Base-by-base conservation (phyloP, 306 rosid species). In the Abrus precatorius region DNA sequence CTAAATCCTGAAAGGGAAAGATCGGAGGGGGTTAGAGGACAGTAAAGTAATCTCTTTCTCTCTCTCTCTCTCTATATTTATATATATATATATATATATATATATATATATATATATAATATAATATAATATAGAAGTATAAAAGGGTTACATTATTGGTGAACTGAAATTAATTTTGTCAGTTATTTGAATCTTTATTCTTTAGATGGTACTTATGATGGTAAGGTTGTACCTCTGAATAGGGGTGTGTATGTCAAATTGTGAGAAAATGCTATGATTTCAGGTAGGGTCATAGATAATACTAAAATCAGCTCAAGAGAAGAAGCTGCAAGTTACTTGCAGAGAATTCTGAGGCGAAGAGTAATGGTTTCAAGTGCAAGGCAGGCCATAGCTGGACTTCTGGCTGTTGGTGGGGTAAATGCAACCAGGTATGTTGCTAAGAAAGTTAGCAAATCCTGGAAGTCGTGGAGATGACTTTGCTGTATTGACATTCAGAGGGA, bases 331-430 rank as follows among this genome's bases (percentile, higher is more conserved):
- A 87, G 88, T 81, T 89, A 89, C 90, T 84, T 93, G 91, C 91
- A 84, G 86, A 84, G 85, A 74, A 80, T 88, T 82, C 52, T 93
- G 86, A 83, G 85, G 85, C 90, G 84, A 69, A 91, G 43, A 81
- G 99, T 95, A 28, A 90, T 89, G 97, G 81, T 89, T 80, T 95
- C 98, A 80, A 95, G 98, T 81, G 89, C 93, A 82, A 90, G 98
- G 84, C 98, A 95, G 83, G 97, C 96, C 3, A 53, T 91, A 67
- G 90, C 98, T 49, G 94, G 99, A 64, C 79, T 95, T 36, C 80
- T 95, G 53, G 89, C 97, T 10, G 93, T 66, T 38, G 97, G 98
- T 20, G 95, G 91, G 80, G 87, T 89, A 44, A 88, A 87, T 61
- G 93, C 91, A 38, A 79, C 86, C 71, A 88, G 85, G 70, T 95